A percentile compares a stretch with the other conserved stretches of the same genome.
phyloP scores from a whole-genome alignment of 163 green algal genomes.

The Scenedesmus sp. region DNA sequence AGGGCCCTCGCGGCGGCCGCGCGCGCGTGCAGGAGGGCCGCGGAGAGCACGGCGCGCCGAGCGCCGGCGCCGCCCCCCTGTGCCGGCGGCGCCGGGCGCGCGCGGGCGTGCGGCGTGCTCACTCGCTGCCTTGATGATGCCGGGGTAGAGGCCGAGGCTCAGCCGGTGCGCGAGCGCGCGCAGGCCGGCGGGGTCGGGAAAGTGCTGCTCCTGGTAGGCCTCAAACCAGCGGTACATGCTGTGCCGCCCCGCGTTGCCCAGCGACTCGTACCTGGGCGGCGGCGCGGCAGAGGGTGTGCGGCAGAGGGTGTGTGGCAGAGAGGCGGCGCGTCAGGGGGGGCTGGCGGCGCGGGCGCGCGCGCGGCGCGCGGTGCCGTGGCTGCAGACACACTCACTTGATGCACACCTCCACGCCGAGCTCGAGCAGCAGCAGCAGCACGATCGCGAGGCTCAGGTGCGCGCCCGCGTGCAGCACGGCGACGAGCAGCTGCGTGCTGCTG shows the following conservation, averaged over 20 bases:
- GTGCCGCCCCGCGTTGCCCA: constrained; percentile 81
- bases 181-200: constrained; percentile 84
- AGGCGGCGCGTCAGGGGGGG: background rate
- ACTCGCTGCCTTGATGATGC: constrained; percentile 64
- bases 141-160: constrained; percentile 77
- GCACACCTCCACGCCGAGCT: constrained; percentile 84
- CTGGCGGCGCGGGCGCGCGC: too few species aligned
- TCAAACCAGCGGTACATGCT: constrained; percentile 66
- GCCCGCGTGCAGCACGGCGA: constrained; percentile 54
- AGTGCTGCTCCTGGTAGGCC: constrained; percentile 72
- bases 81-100: background rate
- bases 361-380: background rate
- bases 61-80: too few species aligned
- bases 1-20: too few species aligned
- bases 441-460: constrained; percentile 75
- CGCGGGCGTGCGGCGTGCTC: too few species aligned
- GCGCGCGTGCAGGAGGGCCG: too few species aligned
- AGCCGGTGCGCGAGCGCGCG: constrained; percentile 50
- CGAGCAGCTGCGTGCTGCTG: constrained; percentile 46
- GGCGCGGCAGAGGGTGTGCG: background rate
- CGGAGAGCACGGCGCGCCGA: too few species aligned
- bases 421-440: constrained; percentile 80
- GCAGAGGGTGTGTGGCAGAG: background rate
- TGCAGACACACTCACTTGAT: constrained; percentile 55
- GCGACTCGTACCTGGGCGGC: constrained; percentile 62